Conservation (phyloP, 768 basidiomycete species). For the Suillus subalutaceus region DNA sequence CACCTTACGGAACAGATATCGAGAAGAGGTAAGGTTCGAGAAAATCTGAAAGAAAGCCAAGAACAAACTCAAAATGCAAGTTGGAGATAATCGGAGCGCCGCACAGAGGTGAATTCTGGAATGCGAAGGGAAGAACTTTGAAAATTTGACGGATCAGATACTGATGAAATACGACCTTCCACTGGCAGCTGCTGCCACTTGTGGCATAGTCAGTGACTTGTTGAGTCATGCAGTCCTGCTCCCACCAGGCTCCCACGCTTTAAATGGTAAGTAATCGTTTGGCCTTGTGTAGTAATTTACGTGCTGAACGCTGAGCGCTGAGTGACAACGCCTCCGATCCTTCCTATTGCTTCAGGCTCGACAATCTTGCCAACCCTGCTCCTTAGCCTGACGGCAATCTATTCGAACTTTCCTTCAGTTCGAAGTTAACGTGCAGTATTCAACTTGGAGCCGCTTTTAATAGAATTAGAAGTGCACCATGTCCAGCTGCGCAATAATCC, state of each 20-base stretch:
- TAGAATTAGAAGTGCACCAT: neutral
- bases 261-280: neutral
- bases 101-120: neutral
- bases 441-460: neutral
- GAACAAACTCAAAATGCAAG: constrained; percentile 3
- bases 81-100: neutral
- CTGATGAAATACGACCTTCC: neutral
- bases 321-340: neutral
- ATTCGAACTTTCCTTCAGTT: neutral
- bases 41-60: constrained; percentile 7
- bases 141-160: neutral
- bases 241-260: neutral
- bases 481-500: neutral
- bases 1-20: constrained; percentile 2
- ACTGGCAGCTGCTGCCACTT: neutral
- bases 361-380: neutral
- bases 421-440: neutral
- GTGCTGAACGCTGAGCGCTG: neutral
- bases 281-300: neutral
- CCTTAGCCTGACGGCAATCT: neutral
- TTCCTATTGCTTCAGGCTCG: neutral
- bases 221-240: neutral
- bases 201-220: neutral
- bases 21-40: neutral
- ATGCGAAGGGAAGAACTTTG: neutral